Base-by-base conservation (phyloP, 495 filamentous ascomycete species). In the Aspergillus affinis region DNA sequence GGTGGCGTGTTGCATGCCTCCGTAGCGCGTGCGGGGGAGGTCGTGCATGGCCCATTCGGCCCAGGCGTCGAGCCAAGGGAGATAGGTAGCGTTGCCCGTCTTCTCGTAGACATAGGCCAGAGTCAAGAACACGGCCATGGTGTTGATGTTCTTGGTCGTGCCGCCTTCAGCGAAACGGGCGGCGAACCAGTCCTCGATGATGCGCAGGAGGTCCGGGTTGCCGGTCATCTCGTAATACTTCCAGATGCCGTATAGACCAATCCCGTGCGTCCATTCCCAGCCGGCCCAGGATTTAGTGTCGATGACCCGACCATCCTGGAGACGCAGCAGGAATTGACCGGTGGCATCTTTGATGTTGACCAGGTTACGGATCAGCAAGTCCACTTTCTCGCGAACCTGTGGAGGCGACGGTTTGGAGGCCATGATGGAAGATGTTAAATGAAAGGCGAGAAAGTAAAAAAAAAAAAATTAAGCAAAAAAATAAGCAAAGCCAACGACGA, bases 241-340 rank as follows among this genome's bases (percentile, higher is more conserved):
- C 84, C 84, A 91, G 50, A 91, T 80, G n/a, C 88, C 87, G 67
- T 90, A 90, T 6, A 91, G 80, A 0, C 88, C 88, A 59, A 91
- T 83, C 7, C 88, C 88, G 69, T 91, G 88, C 4, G 88, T 91
- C 88, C 88, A 91, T 77, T 91, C 88, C 88, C 88, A 91, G 61
- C 84, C 86, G 46, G 82, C 71, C 88, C 88, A 91, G 46, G 86
- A 88, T 71, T 91, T 91, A 18, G 88, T 91, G 67, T 91, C 88
- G 60, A 91, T 90, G 32, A 90, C 75, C 26, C 88, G 84, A 36
- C 88, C 88, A 61, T 90, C 88, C 8, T 77, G 69, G 19, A 91
- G 78, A 18, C 72, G 81, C 27, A 90, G 70, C 10, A 90, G 80
- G 72, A 89, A 91, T 65, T 86, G 75, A 26, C 88, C 88, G 0